Conservation (phyloP, 768 basidiomycete species). For the Butyriboletus loyo region DNA sequence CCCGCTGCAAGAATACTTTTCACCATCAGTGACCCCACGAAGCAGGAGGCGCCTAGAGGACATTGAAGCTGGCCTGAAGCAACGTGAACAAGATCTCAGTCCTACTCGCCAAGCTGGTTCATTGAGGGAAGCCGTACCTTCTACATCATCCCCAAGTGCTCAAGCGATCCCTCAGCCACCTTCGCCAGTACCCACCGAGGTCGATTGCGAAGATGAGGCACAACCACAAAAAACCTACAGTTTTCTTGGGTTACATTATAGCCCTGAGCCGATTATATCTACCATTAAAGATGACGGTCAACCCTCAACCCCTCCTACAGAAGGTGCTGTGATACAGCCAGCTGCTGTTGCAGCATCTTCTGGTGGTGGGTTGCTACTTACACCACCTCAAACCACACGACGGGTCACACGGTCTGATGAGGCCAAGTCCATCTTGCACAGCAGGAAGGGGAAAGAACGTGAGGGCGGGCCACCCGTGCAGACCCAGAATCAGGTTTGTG, state of each 20-base stretch:
- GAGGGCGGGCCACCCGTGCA: conserved; percentile 1
- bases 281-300: conserved; percentile 11
- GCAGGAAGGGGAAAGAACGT: conserved; percentile 29
- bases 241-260: conserved; percentile 24
- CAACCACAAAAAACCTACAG: conserved; percentile 14
- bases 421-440: conserved; percentile 1
- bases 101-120: conserved; percentile 5
- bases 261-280: conserved; percentile 8
- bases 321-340: neutral
- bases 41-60: conserved; percentile 10
- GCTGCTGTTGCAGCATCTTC: neutral
- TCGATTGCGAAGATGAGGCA: conserved; percentile 18
- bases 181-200: conserved; percentile 26
- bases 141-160: neutral
- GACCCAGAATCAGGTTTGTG: conserved; percentile 15
- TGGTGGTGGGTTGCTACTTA: conserved; percentile 10
- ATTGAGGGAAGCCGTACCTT: conserved; percentile 3
- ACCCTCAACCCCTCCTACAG: conserved; percentile 15
- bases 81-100: conserved; percentile 12
- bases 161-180: conserved; percentile 18
- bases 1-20: neutral
- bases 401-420: neutral
- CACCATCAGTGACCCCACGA: conserved; percentile 3
- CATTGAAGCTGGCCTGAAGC: conserved; percentile 17
- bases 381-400: conserved; percentile 29